phyloP scores from a whole-genome alignment of 306 rosid genomes.

The Hippophae rhamnoides region DNA sequence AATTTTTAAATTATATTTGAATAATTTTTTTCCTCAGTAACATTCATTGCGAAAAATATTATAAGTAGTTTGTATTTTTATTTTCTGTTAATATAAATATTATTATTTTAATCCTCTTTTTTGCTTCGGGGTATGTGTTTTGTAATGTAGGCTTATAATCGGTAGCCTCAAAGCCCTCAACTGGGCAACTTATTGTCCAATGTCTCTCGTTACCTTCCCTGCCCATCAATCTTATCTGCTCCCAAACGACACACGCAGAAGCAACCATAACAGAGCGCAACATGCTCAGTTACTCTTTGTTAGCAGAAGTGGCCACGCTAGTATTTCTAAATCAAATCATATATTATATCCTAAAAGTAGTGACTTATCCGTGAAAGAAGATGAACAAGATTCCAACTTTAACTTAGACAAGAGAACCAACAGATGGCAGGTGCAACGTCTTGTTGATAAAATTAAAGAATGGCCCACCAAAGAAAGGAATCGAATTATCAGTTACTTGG shows the following conservation, averaged over 20 bases:
- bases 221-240: slow-evolving; percentile 10
- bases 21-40: too few relatives aligned
- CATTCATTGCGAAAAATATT: too few relatives aligned
- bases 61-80: too few relatives aligned
- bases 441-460: slow-evolving; percentile 23
- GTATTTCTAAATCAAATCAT: slow-evolving; percentile 3
- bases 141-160: too few relatives aligned
- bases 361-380: slow-evolving; percentile 2
- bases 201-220: slow-evolving; percentile 13
- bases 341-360: background rate
- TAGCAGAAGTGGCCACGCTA: slow-evolving; percentile 4
- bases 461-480: slow-evolving; percentile 21
- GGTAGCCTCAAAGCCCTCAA: too few relatives aligned
- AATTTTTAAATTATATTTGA: too few relatives aligned
- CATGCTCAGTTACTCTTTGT: slow-evolving; percentile 10
- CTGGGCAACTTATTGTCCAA: slow-evolving; percentile 2
- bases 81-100: too few relatives aligned
- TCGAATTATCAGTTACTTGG: slow-evolving; percentile 15
- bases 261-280: slow-evolving; percentile 10
- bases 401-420: slow-evolving; percentile 19
- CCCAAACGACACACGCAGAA: slow-evolving; percentile 9
- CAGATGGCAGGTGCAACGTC: slow-evolving; percentile 16
- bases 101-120: too few relatives aligned
- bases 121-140: too few relatives aligned
- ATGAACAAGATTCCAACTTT: slow-evolving; percentile 6